Evolutionary conservation across 2,329 filamentous ascomycete genomes (phyloP).

Genomic region (Diaporthe vaccinii): DNA sequence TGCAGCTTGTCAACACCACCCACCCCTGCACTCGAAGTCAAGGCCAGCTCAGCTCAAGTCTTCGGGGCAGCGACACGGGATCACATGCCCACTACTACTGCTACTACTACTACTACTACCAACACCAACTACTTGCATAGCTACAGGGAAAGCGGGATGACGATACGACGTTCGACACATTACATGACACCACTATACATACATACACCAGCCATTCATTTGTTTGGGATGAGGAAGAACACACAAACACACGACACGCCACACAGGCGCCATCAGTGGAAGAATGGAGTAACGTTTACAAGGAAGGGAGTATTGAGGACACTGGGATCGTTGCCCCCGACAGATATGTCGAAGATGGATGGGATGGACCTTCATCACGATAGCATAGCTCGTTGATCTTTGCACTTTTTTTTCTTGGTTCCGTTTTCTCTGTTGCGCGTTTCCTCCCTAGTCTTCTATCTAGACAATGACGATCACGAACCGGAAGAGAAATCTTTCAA

Average conservation of each 20-base stretch:
- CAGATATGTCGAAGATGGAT: not conserved
- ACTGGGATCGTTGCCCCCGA: not conserved
- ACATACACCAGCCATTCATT: conserved; percentile 35
- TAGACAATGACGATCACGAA: conserved; percentile 39
- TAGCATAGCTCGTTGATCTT: conserved; percentile 20
- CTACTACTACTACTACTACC: not conserved
- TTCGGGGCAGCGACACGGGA: not conserved
- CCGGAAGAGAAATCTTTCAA: not conserved
- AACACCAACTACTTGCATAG: conserved; percentile 34
- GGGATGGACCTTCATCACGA: not conserved
- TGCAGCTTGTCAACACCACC: not conserved
- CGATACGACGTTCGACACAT: conserved; percentile 33
- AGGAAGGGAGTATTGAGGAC: conserved; percentile 22
- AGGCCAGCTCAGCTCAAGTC: not conserved
- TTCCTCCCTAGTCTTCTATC: conserved; percentile 24
- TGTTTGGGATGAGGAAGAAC: not conserved
- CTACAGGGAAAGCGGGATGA: conserved; percentile 25
- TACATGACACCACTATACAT: conserved; percentile 3
- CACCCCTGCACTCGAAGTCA: not conserved
- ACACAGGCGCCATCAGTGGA: conserved; percentile 21
- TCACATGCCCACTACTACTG: conserved; percentile 1
- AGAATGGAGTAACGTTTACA: conserved; percentile 13
- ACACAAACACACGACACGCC: not conserved
- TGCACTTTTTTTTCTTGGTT: not conserved
- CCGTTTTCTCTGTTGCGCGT: not conserved